Evolutionary conservation across 2,329 filamentous ascomycete genomes (phyloP).

Genomic region (Cytospora piceae): DNA sequence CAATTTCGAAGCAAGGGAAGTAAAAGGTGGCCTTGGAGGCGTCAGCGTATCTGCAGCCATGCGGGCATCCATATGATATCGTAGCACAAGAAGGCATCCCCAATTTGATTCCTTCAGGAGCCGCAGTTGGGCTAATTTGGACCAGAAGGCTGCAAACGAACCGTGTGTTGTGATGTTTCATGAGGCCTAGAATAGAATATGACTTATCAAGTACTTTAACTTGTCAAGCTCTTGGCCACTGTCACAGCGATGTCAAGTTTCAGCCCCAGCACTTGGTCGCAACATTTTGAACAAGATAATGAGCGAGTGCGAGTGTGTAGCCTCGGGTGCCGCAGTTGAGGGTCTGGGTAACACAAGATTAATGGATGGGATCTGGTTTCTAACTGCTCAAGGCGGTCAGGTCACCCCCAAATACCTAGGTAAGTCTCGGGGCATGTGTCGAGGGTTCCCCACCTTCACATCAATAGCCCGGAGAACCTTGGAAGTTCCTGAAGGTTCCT

Average conservation of each 20-base stretch:
- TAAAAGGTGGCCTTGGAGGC: background rate
- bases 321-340: background rate
- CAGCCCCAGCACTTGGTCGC: background rate
- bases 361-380: background rate
- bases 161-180: background rate
- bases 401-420: too few species aligned
- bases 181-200: background rate
- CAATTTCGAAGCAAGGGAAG: background rate
- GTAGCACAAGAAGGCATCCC: background rate
- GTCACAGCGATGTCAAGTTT: background rate
- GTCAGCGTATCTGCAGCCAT: slow-evolving; percentile 4
- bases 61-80: background rate
- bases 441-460: background rate
- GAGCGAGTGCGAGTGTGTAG: background rate
- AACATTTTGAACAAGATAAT: background rate
- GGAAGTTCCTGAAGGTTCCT: too few species aligned
- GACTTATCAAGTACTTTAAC: background rate
- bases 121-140: background rate
- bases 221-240: background rate
- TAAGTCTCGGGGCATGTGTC: background rate
- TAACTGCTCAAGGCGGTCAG: too few species aligned
- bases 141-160: background rate
- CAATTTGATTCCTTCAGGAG: background rate
- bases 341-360: background rate
- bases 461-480: too few species aligned